Conservation (phyloP, 805 yeast species). For the Saccharomycopsis synnaedendra region DNA sequence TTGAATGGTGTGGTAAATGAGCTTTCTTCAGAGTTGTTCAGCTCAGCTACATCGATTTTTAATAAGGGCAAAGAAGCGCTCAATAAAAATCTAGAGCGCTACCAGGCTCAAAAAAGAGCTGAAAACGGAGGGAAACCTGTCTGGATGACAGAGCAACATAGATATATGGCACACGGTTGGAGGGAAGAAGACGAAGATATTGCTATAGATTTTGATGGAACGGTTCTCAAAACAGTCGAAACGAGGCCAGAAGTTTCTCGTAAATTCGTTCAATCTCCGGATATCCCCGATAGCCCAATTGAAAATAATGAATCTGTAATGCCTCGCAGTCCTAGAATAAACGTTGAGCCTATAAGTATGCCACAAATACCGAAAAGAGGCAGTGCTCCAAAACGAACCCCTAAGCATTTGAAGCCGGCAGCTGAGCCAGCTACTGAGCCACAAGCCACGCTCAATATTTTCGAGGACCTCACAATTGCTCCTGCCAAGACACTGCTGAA, state of each 20-base stretch:
- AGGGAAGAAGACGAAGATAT: conserved; percentile 37
- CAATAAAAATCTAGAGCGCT: conserved; percentile 17
- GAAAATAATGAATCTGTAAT: background rate
- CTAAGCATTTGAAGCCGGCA: background rate
- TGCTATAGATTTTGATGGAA: conserved; percentile 14
- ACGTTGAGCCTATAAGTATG: background rate
- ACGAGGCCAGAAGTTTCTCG: background rate
- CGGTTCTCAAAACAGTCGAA: conserved; percentile 3
- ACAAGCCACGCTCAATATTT: conserved; percentile 5
- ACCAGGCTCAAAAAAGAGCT: conserved; percentile 16
- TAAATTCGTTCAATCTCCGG: background rate
- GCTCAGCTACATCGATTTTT: conserved; percentile 21
- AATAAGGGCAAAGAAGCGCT: conserved; percentile 24
- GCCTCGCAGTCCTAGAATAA: background rate
- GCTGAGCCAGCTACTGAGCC: conserved; percentile 1
- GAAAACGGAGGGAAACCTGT: conserved; percentile 38
- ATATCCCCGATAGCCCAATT: background rate
- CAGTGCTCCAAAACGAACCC: background rate
- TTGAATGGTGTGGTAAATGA: conserved; percentile 10
- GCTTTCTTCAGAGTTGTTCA: conserved; percentile 16
- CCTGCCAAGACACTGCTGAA: background rate
- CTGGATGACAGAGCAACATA: conserved; percentile 60
- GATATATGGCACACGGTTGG: conserved; percentile 28
- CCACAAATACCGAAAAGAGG: background rate
- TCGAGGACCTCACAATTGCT: conserved; percentile 8